Evolutionary conservation across 768 basidiomycete species (phyloP).

Genomic region (Scleroderma bovista): DNA sequence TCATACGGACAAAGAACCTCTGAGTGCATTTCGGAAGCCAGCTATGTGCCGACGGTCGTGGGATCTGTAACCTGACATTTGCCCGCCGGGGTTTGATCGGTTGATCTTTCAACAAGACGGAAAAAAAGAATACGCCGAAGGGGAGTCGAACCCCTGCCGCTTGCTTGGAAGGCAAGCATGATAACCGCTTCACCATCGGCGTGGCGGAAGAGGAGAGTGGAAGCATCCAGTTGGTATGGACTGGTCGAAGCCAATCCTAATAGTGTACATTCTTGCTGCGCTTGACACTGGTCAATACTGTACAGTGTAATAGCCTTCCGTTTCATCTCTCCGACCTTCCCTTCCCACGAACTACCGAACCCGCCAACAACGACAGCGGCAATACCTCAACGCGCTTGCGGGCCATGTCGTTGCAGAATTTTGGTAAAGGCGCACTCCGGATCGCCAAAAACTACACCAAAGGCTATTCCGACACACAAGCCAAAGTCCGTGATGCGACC

Average conservation of each 20-base stretch:
- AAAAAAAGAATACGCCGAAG: slow-evolving; percentile 38
- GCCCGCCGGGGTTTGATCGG: too few relatives aligned
- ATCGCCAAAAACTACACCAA: slow-evolving; percentile 95
- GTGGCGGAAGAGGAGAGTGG: too few relatives aligned
- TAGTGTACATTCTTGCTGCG: too few relatives aligned
- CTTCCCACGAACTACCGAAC: neutral
- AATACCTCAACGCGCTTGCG: neutral
- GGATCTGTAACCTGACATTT: too few relatives aligned
- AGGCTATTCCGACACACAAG: slow-evolving; percentile 91
- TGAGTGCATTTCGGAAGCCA: too few relatives aligned
- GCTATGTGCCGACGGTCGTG: too few relatives aligned
- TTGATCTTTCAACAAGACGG: neutral
- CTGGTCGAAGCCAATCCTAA: too few relatives aligned
- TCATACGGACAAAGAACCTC: too few relatives aligned
- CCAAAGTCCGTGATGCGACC: slow-evolving; percentile 94
- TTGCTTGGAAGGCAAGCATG: slow-evolving; percentile 87
- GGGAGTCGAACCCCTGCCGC: slow-evolving; percentile 78
- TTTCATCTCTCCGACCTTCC: neutral
- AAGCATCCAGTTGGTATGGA: too few relatives aligned
- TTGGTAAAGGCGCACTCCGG: slow-evolving; percentile 80
- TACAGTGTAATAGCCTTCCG: too few relatives aligned
- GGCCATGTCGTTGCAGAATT: slow-evolving; percentile 59
- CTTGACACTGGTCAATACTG: too few relatives aligned
- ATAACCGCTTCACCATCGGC: slow-evolving; percentile 87
- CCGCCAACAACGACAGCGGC: neutral